Percentiles rank a stretch among this genome's conserved stretches.
phyloP scores from a whole-genome alignment of 2,329 filamentous ascomycete genomes.

The Sporothrix luriei region DNA sequence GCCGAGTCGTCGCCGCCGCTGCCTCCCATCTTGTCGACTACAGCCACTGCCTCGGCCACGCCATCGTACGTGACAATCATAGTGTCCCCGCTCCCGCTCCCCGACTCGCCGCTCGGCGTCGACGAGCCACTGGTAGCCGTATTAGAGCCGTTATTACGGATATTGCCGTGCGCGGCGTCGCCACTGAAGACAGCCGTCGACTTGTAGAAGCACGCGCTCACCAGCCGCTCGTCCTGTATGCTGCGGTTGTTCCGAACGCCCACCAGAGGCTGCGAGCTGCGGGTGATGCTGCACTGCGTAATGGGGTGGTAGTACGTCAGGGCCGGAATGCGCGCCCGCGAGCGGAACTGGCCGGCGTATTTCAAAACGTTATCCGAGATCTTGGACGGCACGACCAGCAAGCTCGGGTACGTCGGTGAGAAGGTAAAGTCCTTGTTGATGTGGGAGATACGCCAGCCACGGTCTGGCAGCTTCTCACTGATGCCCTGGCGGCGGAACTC shows the following conservation, averaged over 20 bases:
- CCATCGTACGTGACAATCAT: slow-evolving; percentile 27
- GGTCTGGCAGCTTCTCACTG: slow-evolving; percentile 73
- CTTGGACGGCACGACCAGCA: slow-evolving; percentile 79
- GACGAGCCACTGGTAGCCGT: neutral
- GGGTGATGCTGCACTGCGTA: slow-evolving; percentile 95
- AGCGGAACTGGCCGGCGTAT: slow-evolving; percentile 87
- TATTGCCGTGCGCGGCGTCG: neutral
- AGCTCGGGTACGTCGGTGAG: slow-evolving; percentile 85
- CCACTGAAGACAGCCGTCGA: slow-evolving; percentile 50
- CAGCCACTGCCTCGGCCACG: slow-evolving; percentile 46
- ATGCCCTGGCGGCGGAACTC: slow-evolving; percentile 90
- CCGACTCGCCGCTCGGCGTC: slow-evolving; percentile 30
- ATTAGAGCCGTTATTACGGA: slow-evolving; percentile 34
- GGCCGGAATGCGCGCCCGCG: slow-evolving; percentile 82
- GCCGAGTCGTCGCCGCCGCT: slow-evolving; percentile 50
- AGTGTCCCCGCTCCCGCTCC: slow-evolving; percentile 5
- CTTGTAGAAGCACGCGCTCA: slow-evolving; percentile 88
- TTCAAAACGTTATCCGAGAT: slow-evolving; percentile 98
- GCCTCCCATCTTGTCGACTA: slow-evolving; percentile 47
- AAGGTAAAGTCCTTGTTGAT: slow-evolving; percentile 91
- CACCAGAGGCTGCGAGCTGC: slow-evolving; percentile 88
- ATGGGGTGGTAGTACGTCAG: slow-evolving; percentile 93
- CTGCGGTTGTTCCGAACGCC: slow-evolving; percentile 86
- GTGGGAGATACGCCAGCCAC: slow-evolving; percentile 83
- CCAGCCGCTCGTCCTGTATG: slow-evolving; percentile 91